Conservation (phyloP, 805 yeast genomes). For the Saturnispora zaruensis region DNA sequence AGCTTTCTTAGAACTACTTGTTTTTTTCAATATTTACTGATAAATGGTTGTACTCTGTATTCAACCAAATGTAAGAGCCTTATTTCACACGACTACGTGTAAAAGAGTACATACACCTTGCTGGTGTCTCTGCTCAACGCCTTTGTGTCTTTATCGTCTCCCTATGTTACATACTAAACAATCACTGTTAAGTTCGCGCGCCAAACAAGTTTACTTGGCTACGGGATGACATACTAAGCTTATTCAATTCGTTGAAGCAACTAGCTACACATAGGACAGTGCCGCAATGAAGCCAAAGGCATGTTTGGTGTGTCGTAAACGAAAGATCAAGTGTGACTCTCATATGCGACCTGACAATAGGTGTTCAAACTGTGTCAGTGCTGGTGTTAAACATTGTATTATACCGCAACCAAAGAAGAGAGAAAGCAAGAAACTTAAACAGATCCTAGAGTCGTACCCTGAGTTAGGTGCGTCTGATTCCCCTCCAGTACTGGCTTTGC, state of each 20-base stretch:
- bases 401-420: slow-evolving; percentile 43
- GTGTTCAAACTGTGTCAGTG: slow-evolving; percentile 63
- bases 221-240: background rate
- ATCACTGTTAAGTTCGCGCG: background rate
- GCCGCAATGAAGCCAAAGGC: slow-evolving; percentile 38
- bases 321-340: slow-evolving; percentile 78
- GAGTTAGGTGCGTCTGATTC: background rate
- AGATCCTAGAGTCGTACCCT: slow-evolving; percentile 13
- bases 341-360: slow-evolving; percentile 38
- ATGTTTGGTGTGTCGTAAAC: slow-evolving; percentile 66
- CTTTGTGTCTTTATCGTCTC: background rate
- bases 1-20: too few species aligned
- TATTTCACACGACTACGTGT: too few species aligned
- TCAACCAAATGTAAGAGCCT: too few species aligned
- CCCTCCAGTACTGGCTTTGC: background rate
- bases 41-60: too few species aligned
- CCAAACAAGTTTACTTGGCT: background rate
- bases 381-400: slow-evolving; percentile 56
- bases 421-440: slow-evolving; percentile 19
- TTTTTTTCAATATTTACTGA: too few species aligned
- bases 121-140: too few species aligned
- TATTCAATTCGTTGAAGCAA: background rate
- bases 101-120: too few species aligned
- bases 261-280: background rate
- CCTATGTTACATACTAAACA: background rate